A percentile compares a stretch with the other conserved stretches of the same genome.
Evolutionary conservation across 352 stramenopile genomes (phyloP).

Genomic region (Pythium myriotylum): DNA sequence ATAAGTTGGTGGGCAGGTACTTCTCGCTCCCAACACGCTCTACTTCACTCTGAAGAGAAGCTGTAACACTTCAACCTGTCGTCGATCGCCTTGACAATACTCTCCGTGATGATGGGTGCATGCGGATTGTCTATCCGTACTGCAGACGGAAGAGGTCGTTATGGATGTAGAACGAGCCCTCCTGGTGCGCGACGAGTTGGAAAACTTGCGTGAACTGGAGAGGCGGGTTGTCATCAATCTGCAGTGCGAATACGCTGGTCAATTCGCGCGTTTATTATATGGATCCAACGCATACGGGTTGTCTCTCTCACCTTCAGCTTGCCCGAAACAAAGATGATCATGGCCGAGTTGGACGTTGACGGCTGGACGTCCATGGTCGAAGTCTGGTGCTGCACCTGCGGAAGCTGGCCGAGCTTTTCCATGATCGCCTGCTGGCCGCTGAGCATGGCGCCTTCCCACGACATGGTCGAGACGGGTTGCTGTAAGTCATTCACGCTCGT

Average conservation of each 20-base stretch:
- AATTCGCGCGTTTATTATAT: neutral
- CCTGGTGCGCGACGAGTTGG: conserved; percentile 93
- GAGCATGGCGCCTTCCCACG: conserved; percentile 71
- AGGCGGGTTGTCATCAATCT: conserved; percentile 94
- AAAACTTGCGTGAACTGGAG: conserved; percentile 98
- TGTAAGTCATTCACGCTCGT: too few species aligned
- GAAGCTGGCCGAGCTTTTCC: conserved; percentile 82
- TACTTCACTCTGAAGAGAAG: too few species aligned
- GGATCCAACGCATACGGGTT: neutral
- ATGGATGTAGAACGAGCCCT: conserved; percentile 96
- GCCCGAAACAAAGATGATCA: conserved; percentile 96
- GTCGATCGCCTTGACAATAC: neutral
- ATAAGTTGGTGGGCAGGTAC: neutral
- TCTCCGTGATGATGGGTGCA: neutral
- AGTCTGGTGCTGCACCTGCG: conserved; percentile 75
- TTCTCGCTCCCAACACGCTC: too few species aligned
- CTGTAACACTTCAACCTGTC: neutral
- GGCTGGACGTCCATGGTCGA: conserved; percentile 94
- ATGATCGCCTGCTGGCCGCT: conserved; percentile 88
- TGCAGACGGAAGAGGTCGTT: conserved; percentile 98
- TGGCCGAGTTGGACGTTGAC: conserved; percentile 85
- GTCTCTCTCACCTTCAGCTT: conserved; percentile 59
- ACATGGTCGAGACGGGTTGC: conserved; percentile 80
- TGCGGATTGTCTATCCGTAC: conserved; percentile 86
- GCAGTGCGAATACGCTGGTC: conserved; percentile 3